Evolutionary conservation across 257 asterid genomes (phyloP).

Genomic region (Salvia rosmarinus): DNA sequence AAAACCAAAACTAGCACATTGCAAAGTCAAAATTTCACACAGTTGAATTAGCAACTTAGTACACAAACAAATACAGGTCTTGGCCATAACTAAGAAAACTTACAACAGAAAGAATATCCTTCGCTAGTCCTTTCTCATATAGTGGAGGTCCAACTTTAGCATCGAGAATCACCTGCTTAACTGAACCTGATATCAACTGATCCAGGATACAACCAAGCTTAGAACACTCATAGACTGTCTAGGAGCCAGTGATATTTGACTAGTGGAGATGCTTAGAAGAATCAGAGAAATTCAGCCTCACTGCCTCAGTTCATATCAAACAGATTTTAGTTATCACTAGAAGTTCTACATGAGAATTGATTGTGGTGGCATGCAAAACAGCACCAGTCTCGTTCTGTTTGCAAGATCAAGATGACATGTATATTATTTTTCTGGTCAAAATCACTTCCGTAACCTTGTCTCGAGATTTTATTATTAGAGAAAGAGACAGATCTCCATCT

Average conservation of each 20-base stretch:
- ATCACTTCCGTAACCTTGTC: slow-evolving; percentile 24
- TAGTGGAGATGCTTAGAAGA: slow-evolving; percentile 12
- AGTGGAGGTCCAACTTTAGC: slow-evolving; percentile 92
- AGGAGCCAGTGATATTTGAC: slow-evolving; percentile 24
- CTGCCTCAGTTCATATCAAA: slow-evolving; percentile 27
- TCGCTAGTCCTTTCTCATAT: slow-evolving; percentile 76
- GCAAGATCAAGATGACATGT: slow-evolving; percentile 20
- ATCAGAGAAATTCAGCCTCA: slow-evolving; percentile 25
- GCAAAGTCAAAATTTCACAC: slow-evolving; percentile 9
- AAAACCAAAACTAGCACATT: slow-evolving; percentile 17
- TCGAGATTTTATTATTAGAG: slow-evolving; percentile 16
- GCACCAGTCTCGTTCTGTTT: slow-evolving; percentile 5
- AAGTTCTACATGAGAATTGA: slow-evolving; percentile 29
- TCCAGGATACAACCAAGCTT: slow-evolving; percentile 39
- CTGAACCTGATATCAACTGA: slow-evolving; percentile 80
- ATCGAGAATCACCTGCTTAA: slow-evolving; percentile 79
- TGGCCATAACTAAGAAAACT: slow-evolving; percentile 36
- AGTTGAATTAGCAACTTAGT: slow-evolving; percentile 3
- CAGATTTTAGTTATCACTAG: slow-evolving; percentile 14
- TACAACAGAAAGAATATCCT: slow-evolving; percentile 75
- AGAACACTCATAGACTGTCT: slow-evolving; percentile 25
- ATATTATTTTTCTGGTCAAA: slow-evolving; percentile 9
- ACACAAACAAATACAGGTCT: slow-evolving; percentile 24
- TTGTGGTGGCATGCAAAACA: slow-evolving; percentile 11
- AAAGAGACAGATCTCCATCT: slow-evolving; percentile 26